Evolutionary conservation across 2,329 filamentous ascomycete species (phyloP), one percentile per base, ranked within the genome.

Genomic region (Penicillium expansum): DNA sequence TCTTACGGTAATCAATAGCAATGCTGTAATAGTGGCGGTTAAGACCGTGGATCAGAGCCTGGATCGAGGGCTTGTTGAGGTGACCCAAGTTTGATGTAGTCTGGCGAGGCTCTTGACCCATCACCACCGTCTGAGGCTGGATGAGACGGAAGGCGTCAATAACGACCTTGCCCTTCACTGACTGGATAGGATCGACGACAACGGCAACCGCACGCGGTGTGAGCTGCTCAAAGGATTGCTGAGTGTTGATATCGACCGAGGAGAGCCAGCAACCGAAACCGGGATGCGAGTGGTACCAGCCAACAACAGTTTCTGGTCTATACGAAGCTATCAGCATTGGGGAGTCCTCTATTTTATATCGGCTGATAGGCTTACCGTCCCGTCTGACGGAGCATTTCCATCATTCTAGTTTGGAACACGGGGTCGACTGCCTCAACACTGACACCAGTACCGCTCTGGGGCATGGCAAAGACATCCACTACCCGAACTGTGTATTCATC

Each of bases 21-120:
- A 99, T 99, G 68, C 91, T 96, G 83, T 99, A 99, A 83, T 99
- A 99, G 81, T 99, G 94, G 70, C 94, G 85, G 81, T 99, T 99
- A 43, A 99, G 84, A 57, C 94, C 94, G 77, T 99, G 94, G 63
- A 99, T 99, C 56, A 99, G 87, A 35, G 95, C 93, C 80, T 99
- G 95, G 64, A 99, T 99, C n/a, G 92, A 97, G 27, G 94, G 95
- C 80, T 99, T 99, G 82, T 99, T 97, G 65, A 99, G 84, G 75
- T 99, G 94, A 27, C 95, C 94, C 71, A 99, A 79, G 80, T 99
- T 99, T 65, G 92, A 97, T 38, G 94, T 99, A 69, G 92, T 97
- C 77, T 99, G 94, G 56, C 94, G 89, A 11, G 94, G 94, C 75
- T 99, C 94, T 75, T 99, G 94, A 3, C 94, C 94, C 77, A 97